These are phyloP conservation scores for Verruconis gallopava DNA, from an alignment of 2,329 filamentous ascomycete species.

Conservation along the genomic window DNA sequence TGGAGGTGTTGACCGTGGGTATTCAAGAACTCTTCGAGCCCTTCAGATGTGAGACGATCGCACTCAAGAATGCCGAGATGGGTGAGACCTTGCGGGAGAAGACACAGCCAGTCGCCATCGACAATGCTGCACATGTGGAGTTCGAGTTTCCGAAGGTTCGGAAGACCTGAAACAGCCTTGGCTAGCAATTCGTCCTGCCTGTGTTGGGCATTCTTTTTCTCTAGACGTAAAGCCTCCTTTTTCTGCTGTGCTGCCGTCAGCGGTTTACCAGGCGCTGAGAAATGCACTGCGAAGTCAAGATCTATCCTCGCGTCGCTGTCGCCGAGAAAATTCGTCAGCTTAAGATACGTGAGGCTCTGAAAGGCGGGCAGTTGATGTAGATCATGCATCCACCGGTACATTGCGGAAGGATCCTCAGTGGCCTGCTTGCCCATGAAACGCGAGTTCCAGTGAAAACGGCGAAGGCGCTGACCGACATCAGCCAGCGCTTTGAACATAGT, in stretches of 20 bases:
- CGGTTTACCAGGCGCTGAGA: slow-evolving; percentile 1
- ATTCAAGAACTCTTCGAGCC: slow-evolving; percentile 51
- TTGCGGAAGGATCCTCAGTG: slow-evolving; percentile 40
- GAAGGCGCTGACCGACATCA: slow-evolving; percentile 32
- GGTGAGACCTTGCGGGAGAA: slow-evolving; percentile 52
- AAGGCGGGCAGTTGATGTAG: slow-evolving; percentile 33
- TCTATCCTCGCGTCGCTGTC: neutral
- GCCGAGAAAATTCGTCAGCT: slow-evolving; percentile 21
- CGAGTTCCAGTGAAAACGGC: slow-evolving; percentile 44
- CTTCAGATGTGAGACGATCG: slow-evolving; percentile 55
- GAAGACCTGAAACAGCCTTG: slow-evolving; percentile 44
- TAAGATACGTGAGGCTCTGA: slow-evolving; percentile 23
- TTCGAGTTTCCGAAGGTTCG: slow-evolving; percentile 51
- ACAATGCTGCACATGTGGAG: slow-evolving; percentile 66
- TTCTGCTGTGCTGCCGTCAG: slow-evolving; percentile 5
- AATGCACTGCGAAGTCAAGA: neutral
- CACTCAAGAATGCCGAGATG: slow-evolving; percentile 69
- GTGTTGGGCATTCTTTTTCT: slow-evolving; percentile 13
- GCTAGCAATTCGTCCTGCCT: slow-evolving; percentile 27
- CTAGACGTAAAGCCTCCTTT: slow-evolving; percentile 3
- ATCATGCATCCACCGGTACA: slow-evolving; percentile 35
- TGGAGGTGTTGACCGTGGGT: slow-evolving; percentile 55
- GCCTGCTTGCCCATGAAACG: slow-evolving; percentile 33
- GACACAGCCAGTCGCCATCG: slow-evolving; percentile 52
- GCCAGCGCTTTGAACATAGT: slow-evolving; percentile 53